Base-by-base conservation (phyloP, 1,284 basidiomycete genomes). In the Cryptococcus sp. region DNA sequence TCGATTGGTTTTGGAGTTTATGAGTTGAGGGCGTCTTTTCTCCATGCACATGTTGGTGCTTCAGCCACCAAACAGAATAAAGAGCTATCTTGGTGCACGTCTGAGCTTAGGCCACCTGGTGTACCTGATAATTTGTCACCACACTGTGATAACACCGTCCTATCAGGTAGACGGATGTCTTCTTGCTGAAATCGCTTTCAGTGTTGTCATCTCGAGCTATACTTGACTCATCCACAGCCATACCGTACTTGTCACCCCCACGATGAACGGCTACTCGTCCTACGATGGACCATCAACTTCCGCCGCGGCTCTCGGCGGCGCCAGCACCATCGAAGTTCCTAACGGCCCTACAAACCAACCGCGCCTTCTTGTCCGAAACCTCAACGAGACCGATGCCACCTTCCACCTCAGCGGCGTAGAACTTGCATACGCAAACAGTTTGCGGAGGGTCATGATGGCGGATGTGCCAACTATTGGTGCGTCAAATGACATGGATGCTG, bases 401-500 rank as follows among this genome's bases (percentile, higher is more conserved):
- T 96, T 97, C 70, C 85, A 93, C 16, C 80, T 96, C 9, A 88
- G 91, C 73, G 92, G 94, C 82, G 91, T 95, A 28, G 91, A 96
- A 76, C 82, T 95, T 69, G 89, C 88, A 86, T 87, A 94, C 67
- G 91, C 91, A 50, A 95, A 95, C 77, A 91, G 89, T 2, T 72
- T 96, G 46, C 82, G 93, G 66, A 82, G 93, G 68, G 88, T 91
- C 24, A 86, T 95, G 81, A 93, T 96, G 80, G 92, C 92, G n/a
- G 91, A 95, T 76, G 85, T 97, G 59, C 89, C 92, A 15, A 96
- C 93, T 57, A 82, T 97, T 59, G 89, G 91, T 93, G 72, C 74
- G 89, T 71, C n/a, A 5, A n/a, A 18, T 49, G 28, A 4, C 9
- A 33, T 9, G 28, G 5, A 20, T 54, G 24, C 39, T 39, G 36